Percentiles rank a stretch among this genome's conserved stretches.
Conservation (phyloP, 768 basidiomycete genomes). For the Daedaleopsis nitida region DNA sequence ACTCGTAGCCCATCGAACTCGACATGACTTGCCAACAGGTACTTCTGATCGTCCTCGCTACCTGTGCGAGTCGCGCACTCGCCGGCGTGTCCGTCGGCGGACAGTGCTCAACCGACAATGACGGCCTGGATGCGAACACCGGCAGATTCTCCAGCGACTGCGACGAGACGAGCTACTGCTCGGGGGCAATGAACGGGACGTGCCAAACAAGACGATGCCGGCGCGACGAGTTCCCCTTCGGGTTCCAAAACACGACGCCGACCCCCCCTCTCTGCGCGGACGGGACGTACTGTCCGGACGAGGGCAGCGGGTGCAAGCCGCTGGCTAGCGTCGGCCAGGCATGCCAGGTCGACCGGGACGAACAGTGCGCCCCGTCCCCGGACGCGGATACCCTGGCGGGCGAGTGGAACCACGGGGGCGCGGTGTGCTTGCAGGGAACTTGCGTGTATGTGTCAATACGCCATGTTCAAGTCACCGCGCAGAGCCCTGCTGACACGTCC, state of each 20-base stretch:
- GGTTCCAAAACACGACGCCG: slow-evolving; percentile 37
- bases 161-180: slow-evolving; percentile 59
- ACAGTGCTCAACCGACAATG: slow-evolving; percentile 45
- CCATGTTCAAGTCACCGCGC: too few relatives aligned
- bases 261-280: slow-evolving; percentile 56
- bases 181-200: slow-evolving; percentile 30
- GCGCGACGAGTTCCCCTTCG: slow-evolving; percentile 62
- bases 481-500: neutral
- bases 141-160: slow-evolving; percentile 66
- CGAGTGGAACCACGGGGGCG: slow-evolving; percentile 50
- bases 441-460: slow-evolving; percentile 51
- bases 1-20: too few relatives aligned
- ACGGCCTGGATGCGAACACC: slow-evolving; percentile 53
- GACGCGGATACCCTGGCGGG: slow-evolving; percentile 45
- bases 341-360: slow-evolving; percentile 68
- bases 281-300: slow-evolving; percentile 68
- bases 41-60: too few relatives aligned
- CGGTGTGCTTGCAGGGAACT: slow-evolving; percentile 56
- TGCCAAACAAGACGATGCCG: slow-evolving; percentile 60
- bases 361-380: slow-evolving; percentile 47
- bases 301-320: slow-evolving; percentile 56
- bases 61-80: neutral
- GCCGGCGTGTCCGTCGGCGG: slow-evolving; percentile 2
- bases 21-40: too few relatives aligned
- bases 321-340: slow-evolving; percentile 43